Base-by-base conservation (phyloP, 768 basidiomycete genomes). In the Mycena capillaripes region DNA sequence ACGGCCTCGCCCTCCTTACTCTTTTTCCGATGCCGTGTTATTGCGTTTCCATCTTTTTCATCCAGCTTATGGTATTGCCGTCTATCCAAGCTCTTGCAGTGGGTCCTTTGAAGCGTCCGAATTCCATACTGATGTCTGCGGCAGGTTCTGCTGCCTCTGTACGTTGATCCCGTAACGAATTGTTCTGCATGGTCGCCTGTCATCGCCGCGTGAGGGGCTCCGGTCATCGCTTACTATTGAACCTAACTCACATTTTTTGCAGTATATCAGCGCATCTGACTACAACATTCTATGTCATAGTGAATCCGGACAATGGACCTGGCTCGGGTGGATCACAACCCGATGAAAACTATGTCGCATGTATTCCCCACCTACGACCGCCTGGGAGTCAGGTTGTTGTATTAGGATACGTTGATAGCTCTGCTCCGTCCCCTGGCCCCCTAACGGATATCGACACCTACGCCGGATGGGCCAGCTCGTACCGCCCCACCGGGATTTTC, bases 151-250 rank as follows among this genome's bases (percentile, higher is more conserved):
- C 53, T 72, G 11, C 71, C 71, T 29, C 46, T 72, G 3, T 64
- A 72, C 55, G 36, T 72, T 50, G 38, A 48, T 25, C 71, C 40
- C 11, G 44, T 29, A 19, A 34, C 40, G 7, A 69, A 59, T 40
- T 72, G 71, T 38, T 6, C 71, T 1, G 60, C 71, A 10, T 72
- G 71, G 71, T 48, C 59, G 40, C 50, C 66, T 21, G 71, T 44
- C 21, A 44, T 29, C 25, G 25, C 14, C 44, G 56, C 71, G 66
- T 69, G 19, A 53, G 46, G 46, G 19, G n/a, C 40, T 61, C 12
- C 7, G 21, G 6, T 46, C 30, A 30, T 16, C 9, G 53, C 25
- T 42, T n/a, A 14, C 16, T 29, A 30, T n/a, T 2, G 36, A 48
- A 5, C 14, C 61, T 6, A 38, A 5, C 16, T 29, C 38, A 62